phyloP scores from a whole-genome alignment of 140 eudicot species.

The Anethum foeniculum region DNA sequence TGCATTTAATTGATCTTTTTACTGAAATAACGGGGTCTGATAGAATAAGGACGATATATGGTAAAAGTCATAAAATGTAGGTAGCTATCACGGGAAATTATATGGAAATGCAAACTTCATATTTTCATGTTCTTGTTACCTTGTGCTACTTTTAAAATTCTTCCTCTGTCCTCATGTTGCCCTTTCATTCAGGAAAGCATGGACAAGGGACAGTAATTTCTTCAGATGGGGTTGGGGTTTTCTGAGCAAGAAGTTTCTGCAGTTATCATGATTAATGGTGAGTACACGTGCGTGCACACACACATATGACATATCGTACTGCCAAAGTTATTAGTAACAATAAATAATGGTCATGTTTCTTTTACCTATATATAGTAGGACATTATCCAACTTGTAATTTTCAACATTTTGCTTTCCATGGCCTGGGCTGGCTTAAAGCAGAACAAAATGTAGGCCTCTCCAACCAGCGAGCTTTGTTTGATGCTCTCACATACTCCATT shows the following conservation, averaged over 20 bases:
- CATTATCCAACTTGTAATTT: too few relatives aligned
- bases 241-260: conserved; percentile 65
- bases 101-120: too few relatives aligned
- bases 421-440: too few relatives aligned
- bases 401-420: too few relatives aligned
- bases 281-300: conserved; percentile 17
- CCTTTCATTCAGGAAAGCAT: conserved; percentile 46
- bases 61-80: background rate
- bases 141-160: background rate
- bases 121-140: too few relatives aligned
- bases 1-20: too few relatives aligned
- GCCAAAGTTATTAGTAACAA: background rate
- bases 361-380: too few relatives aligned
- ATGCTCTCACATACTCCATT: too few relatives aligned
- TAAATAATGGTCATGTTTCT: background rate
- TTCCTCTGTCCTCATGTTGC: conserved; percentile 14
- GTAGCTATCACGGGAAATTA: too few relatives aligned
- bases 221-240: conserved; percentile 87
- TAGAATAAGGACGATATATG: background rate
- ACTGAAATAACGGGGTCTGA: too few relatives aligned
- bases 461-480: too few relatives aligned
- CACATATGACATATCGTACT: background rate
- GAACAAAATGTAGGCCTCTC: too few relatives aligned
- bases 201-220: conserved; percentile 75
- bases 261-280: conserved; percentile 70